Base-by-base conservation (phyloP, 345 rosid species). In the Eucalyptus grandis region DNA sequence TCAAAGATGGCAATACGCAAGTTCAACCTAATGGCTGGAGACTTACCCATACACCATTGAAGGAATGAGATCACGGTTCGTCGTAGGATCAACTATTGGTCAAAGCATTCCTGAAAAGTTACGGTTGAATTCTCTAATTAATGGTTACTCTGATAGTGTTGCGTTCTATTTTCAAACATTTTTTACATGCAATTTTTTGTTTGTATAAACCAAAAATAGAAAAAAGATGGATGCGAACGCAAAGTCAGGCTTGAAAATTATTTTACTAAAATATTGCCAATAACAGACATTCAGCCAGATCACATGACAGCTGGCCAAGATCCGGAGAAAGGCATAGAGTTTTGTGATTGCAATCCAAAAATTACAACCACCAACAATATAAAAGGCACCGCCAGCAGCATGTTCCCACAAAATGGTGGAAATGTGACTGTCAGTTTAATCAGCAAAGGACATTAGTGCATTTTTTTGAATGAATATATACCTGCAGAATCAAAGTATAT, bases 1-100 rank as follows among this genome's bases (percentile, higher is more conserved):
- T 81, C 80, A 69, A 89, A 77, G 89, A 86, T 87, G 81, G 85
- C 85, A 49, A 62, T 50, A 53, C 86, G 34, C 62, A 69, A 56
- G 31, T 40, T n/a, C 77, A 40, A 46, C 67, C 65, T 34, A 50
- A 86, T 53, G 27, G 46, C 83, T 72, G 27, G 27, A 72, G 50
- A 90, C 95, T 93, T 92, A 97, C 99, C 99, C 99, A 89, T 94
- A 96, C 89, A 98, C 98, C 97, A 98, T 95, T 86, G 96, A 93
- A 62, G 99, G 99, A 88, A 98, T 96, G 87, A 98, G 98, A 90
- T 98, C 97, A 86, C 94, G 94, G 88, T 96, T 96, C 51, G 93
- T 95, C n/a, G 91, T 81, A 90, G 94, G 91, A 93, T 96, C 98
- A 94, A 95, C 94, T 91, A 95, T 98, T 89, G 99, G 91, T 96